Conservation (phyloP, 176 grass and related monocot species). For the Phoenix roebelenii region DNA sequence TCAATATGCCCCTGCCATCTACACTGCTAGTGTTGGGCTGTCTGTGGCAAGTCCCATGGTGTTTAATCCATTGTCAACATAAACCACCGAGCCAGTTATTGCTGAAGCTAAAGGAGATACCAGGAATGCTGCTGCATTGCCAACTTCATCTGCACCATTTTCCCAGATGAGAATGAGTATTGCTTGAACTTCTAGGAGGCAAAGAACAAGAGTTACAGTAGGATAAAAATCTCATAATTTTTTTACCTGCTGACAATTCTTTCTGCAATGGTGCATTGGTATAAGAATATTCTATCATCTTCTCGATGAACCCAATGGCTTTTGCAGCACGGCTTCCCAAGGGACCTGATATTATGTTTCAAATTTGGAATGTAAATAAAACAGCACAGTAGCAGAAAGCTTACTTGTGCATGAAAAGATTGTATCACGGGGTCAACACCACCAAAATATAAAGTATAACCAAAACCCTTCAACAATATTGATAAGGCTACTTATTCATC, state of each 20-base stretch:
- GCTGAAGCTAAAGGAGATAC: conserved; percentile 73
- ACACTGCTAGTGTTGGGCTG: conserved; percentile 44
- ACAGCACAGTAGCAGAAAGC: too few relatives aligned
- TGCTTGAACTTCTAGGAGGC: not conserved
- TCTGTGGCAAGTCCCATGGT: conserved; percentile 71
- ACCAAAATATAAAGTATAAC: too few relatives aligned
- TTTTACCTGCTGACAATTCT: conserved; percentile 63
- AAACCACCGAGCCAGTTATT: conserved; percentile 66
- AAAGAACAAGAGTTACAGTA: not conserved
- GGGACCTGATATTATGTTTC: conserved; percentile 34
- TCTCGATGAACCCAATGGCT: conserved; percentile 88
- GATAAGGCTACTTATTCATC: too few relatives aligned
- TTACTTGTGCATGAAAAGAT: too few relatives aligned
- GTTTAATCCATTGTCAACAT: conserved; percentile 88
- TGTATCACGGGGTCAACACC: too few relatives aligned
- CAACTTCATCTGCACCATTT: conserved; percentile 62
- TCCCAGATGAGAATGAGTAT: not conserved
- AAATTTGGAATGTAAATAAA: too few relatives aligned
- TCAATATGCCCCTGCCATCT: not conserved
- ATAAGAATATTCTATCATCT: conserved; percentile 84
- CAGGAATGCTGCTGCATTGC: conserved; percentile 67
- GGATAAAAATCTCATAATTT: not conserved
- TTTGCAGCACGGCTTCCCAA: conserved; percentile 78
- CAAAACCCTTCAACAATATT: too few relatives aligned
- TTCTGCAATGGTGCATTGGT: conserved; percentile 73